These are phyloP conservation scores for Gossypium bickii DNA, from an alignment of 345 rosid species.

Conservation along the genomic window DNA sequence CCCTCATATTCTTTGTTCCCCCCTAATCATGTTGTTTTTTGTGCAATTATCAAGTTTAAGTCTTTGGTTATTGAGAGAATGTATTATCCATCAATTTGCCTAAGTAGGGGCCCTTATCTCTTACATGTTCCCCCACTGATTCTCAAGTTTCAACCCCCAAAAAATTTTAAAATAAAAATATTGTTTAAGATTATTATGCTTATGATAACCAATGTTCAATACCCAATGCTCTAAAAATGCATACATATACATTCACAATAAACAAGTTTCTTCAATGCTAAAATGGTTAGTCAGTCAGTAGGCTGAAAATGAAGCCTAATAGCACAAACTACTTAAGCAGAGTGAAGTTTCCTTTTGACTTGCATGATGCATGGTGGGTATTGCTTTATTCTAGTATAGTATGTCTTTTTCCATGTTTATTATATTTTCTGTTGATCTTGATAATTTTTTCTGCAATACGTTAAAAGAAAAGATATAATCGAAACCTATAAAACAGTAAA, in stretches of 20 bases:
- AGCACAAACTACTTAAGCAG: background rate
- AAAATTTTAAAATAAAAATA: too few relatives aligned
- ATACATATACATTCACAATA: background rate
- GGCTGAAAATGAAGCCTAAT: background rate
- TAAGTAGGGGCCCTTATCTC: constrained; percentile 21
- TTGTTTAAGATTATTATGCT: too few relatives aligned
- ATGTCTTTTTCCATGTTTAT: background rate
- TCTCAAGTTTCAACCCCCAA: background rate
- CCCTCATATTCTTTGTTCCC: background rate
- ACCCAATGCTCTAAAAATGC: too few relatives aligned
- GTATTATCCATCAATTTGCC: background rate
- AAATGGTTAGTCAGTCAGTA: background rate
- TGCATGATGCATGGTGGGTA: background rate
- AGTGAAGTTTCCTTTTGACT: background rate
- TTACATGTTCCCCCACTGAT: background rate
- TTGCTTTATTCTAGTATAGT: background rate
- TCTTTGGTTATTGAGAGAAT: too few relatives aligned
- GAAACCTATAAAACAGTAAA: too few relatives aligned
- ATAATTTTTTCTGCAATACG: too few relatives aligned
- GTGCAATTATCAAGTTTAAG: background rate
- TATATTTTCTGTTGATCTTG: too few relatives aligned
- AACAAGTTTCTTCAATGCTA: background rate
- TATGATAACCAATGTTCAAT: too few relatives aligned
- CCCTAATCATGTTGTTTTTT: background rate
- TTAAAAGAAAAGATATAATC: too few relatives aligned